Evolutionary conservation across 2,329 filamentous ascomycete species (phyloP), one percentile per base, ranked within the genome.

Genomic region (Sclerotinia nivalis): DNA sequence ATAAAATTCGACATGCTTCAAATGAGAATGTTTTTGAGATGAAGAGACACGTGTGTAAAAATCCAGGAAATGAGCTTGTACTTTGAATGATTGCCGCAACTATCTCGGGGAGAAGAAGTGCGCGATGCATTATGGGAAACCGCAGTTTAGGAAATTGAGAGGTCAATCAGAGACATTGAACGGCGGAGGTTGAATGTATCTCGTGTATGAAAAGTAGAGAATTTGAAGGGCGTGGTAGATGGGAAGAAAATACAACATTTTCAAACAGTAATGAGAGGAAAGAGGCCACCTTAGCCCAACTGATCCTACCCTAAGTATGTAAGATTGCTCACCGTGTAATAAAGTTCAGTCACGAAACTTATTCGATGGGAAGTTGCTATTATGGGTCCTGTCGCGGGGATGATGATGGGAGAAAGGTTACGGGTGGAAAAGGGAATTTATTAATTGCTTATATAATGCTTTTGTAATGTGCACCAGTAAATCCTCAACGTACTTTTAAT

Each of bases 11-110:
- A 66, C 34, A 22, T 4, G 62, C 49, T 66, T 66, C 49, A 8
- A 54, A n/a, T 12, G 62, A 66, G 62, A 66, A 66, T 1, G 3
- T 43, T 54, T 55, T 66, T 18, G 62, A 66, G 49, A 66, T n/a
- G 18, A 66, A 28, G 12, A 66, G 62, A 22, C 62, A 66, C 2
- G n/a, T 54, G 12, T 40, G n/a, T 9, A 66, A 25, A 5, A 66
- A 66, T 1, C 34, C 34, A 43, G 47, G 62, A 12, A 8, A 20
- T 54, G 31, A 28, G 2, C 34, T 54, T 0, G n/a, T n/a, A 7
- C 34, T 28, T 10, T 43, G 9, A 20, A 65, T 22, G 18, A 65
- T 54, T 43, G n/a, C n/a, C 34, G 47, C 34, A 31, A 54, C n/a
- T 10, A 66, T 43, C 15, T 66, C 49, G n/a, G 62, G 62, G 12